These are phyloP conservation scores for Trichoderma erinaceum DNA, from an alignment of 495 filamentous ascomycete species.

Conservation along the genomic window DNA sequence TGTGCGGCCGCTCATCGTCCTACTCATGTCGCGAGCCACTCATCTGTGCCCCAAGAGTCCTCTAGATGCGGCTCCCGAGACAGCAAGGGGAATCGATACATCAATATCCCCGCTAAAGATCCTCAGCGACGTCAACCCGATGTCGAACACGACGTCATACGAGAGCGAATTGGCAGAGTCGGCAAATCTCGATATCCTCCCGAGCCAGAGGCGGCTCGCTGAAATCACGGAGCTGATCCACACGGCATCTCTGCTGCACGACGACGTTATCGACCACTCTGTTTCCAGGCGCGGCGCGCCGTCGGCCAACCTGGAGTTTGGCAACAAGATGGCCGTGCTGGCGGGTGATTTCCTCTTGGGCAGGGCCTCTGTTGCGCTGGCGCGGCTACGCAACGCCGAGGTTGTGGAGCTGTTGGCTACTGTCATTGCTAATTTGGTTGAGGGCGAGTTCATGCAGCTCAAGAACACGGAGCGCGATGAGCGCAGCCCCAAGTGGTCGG, in stretches of 20 bases:
- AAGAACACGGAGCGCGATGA: conserved; percentile 93
- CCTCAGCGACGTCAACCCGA: conserved; percentile 78
- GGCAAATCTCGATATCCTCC: conserved; percentile 69
- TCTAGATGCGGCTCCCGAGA: conserved; percentile 30
- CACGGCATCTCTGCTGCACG: conserved; percentile 91
- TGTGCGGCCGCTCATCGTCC: conserved; percentile 84
- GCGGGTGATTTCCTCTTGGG: conserved; percentile 93
- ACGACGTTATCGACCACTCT: conserved; percentile 96
- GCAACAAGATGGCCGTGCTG: conserved; percentile 97
- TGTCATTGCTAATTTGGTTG: conserved; percentile 93
- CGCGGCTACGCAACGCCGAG: conserved; percentile 83
- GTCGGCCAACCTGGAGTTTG: conserved; percentile 87
- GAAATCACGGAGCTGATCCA: conserved; percentile 97
- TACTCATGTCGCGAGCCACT: conserved; percentile 93
- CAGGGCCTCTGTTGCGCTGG: conserved; percentile 86
- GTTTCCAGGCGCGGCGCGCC: conserved; percentile 71
- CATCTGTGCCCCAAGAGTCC: conserved; percentile 64
- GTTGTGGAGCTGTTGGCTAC: conserved; percentile 91
- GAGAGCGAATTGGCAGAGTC: conserved; percentile 42
- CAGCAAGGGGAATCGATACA: conserved; percentile 55
- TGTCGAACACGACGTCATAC: conserved; percentile 38
- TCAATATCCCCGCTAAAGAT: conserved; percentile 70
- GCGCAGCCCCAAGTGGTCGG: conserved; percentile 69
- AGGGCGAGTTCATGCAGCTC: conserved; percentile 98
- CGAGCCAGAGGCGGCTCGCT: conserved; percentile 85